Conservation (phyloP, 2,329 filamentous ascomycete species). For the Ascochyta viciae-villosae region DNA sequence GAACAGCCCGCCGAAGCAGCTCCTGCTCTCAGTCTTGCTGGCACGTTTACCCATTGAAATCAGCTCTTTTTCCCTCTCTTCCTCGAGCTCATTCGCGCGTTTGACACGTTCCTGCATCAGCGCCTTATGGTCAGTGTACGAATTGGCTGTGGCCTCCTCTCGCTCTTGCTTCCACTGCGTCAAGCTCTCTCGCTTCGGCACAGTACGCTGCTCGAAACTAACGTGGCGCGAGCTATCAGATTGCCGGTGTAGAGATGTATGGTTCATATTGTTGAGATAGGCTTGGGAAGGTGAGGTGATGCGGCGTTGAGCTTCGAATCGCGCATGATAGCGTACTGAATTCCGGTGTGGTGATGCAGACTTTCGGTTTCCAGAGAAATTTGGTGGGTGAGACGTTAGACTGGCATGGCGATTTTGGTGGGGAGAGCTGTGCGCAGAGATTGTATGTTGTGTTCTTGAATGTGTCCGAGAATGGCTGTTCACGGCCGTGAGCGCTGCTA, state of each 20-base stretch:
- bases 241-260: background rate
- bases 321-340: slow-evolving; percentile 3
- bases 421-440: background rate
- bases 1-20: slow-evolving; percentile 12
- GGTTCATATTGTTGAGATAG: background rate
- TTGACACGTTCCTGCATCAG: slow-evolving; percentile 34
- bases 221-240: slow-evolving; percentile 4
- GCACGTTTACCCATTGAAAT: slow-evolving; percentile 19
- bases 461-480: slow-evolving; percentile 6
- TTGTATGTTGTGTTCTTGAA: background rate
- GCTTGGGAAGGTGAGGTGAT: slow-evolving; percentile 3
- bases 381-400: slow-evolving; percentile 14
- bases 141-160: slow-evolving; percentile 21
- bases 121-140: slow-evolving; percentile 18
- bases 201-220: slow-evolving; percentile 8
- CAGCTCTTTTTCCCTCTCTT: slow-evolving; percentile 33
- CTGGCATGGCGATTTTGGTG: slow-evolving; percentile 10
- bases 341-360: slow-evolving; percentile 4
- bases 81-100: slow-evolving; percentile 39
- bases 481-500: slow-evolving; percentile 13
- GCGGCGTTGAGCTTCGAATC: slow-evolving; percentile 1
- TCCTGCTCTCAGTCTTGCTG: slow-evolving; percentile 1
- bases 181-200: slow-evolving; percentile 29
- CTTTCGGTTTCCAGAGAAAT: background rate
- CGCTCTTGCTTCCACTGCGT: slow-evolving; percentile 36